Evolutionary conservation across 164 flowering plant species (phyloP).

Genomic region (Vitis rotundifolia): DNA sequence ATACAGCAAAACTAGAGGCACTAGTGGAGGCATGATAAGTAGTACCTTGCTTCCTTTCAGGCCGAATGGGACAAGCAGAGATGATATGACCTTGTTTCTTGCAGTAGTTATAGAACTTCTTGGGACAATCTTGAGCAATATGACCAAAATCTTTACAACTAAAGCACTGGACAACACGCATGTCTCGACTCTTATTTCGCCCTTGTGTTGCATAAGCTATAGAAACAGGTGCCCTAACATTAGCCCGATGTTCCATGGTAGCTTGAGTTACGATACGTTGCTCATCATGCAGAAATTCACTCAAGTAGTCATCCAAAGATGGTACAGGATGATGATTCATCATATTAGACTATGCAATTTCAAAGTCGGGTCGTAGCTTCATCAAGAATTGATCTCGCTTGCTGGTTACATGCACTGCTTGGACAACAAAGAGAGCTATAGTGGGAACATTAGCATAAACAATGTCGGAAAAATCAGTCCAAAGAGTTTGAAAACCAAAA

Average conservation of each 20-base stretch:
- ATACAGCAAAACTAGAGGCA: background rate
- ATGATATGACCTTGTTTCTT: slow-evolving; percentile 1
- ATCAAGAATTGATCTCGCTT: no score
- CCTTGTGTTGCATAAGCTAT: background rate
- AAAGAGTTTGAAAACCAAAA: no score
- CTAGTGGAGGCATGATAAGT: background rate
- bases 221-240: background rate
- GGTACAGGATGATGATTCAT: no score
- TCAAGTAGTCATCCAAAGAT: no score
- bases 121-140: background rate
- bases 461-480: no score
- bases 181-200: background rate
- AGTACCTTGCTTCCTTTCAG: background rate
- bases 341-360: no score
- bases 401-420: no score
- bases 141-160: background rate
- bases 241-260: background rate
- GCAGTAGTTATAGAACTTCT: slow-evolving; percentile 4
- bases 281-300: background rate
- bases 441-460: no score
- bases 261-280: background rate
- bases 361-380: no score
- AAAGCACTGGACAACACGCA: background rate
- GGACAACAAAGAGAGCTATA: no score
- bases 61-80: background rate